phyloP scores from a whole-genome alignment of 139 green algal species.

The Coccomyxa sp. region DNA sequence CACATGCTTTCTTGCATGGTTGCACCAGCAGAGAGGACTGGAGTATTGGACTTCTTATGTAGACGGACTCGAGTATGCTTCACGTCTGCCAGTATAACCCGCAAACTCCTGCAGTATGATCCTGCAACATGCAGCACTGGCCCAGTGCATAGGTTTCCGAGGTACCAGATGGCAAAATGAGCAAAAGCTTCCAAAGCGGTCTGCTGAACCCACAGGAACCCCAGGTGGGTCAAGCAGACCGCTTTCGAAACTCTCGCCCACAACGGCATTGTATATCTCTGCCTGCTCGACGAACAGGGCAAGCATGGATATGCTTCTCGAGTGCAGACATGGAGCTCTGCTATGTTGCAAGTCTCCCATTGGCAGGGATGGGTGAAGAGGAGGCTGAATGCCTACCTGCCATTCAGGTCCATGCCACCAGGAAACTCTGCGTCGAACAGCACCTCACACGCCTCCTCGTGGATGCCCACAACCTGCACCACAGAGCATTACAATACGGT shows the following conservation, averaged over 20 bases:
- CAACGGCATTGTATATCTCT: too few relatives aligned
- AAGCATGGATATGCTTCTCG: not conserved
- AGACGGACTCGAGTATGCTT: not conserved
- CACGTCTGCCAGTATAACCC: not conserved
- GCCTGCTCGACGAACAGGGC: not conserved
- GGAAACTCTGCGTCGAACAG: slow-evolving; percentile 45
- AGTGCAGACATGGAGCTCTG: not conserved
- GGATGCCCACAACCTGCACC: slow-evolving; percentile 47
- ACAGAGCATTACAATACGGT: not conserved
- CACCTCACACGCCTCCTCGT: slow-evolving; percentile 69
- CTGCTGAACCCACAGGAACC: too few relatives aligned
- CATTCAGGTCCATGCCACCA: slow-evolving; percentile 45
- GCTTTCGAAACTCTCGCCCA: too few relatives aligned
- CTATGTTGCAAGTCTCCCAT: not conserved
- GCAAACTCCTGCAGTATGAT: not conserved
- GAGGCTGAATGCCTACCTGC: slow-evolving; percentile 22
- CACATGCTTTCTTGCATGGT: too few relatives aligned
- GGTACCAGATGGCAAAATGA: too few relatives aligned
- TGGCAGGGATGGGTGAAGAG: not conserved
- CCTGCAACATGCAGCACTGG: not conserved
- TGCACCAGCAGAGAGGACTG: not conserved
- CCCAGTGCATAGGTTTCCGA: too few relatives aligned
- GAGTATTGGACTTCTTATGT: not conserved
- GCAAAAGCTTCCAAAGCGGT: too few relatives aligned
- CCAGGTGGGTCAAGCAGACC: too few relatives aligned